Conservation (phyloP, 2,329 filamentous ascomycete genomes). For the Clonostachys rhizophaga region DNA sequence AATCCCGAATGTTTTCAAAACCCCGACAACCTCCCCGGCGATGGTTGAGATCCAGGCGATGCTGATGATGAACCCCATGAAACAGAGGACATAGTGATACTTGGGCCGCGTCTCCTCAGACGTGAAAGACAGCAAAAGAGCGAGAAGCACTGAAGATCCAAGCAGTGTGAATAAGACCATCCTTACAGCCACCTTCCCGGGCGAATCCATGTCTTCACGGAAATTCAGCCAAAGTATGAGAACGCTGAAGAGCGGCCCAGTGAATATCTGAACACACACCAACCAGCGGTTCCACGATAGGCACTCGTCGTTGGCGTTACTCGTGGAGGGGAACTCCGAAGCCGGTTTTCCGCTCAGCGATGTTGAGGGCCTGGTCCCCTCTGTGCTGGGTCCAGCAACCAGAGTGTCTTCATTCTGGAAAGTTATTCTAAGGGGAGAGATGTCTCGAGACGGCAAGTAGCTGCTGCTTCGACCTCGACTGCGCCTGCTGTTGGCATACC, state of each 20-base stretch:
- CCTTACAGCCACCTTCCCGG: slow-evolving; percentile 45
- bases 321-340: slow-evolving; percentile 23
- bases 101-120: slow-evolving; percentile 61
- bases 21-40: slow-evolving; percentile 90
- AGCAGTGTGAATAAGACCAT: slow-evolving; percentile 63
- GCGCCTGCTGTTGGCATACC: slow-evolving; percentile 40
- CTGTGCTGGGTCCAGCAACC: slow-evolving; percentile 7
- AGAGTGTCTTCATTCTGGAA: slow-evolving; percentile 12
- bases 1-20: slow-evolving; percentile 88
- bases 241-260: slow-evolving; percentile 78
- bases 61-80: slow-evolving; percentile 84
- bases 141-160: slow-evolving; percentile 62
- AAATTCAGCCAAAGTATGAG: slow-evolving; percentile 71
- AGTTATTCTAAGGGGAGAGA: slow-evolving; percentile 4
- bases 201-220: slow-evolving; percentile 49
- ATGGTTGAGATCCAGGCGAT: slow-evolving; percentile 97
- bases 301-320: slow-evolving; percentile 27
- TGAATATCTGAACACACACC: slow-evolving; percentile 77
- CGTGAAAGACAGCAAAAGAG: slow-evolving; percentile 64
- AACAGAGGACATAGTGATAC: slow-evolving; percentile 76
- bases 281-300: slow-evolving; percentile 89
- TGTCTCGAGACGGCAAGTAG: slow-evolving; percentile 6
- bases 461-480: slow-evolving; percentile 24
- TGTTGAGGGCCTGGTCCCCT: not conserved
- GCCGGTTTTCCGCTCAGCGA: slow-evolving; percentile 12